Evolutionary conservation across 305 asterid genomes (phyloP), one percentile per base, ranked within the genome.

Genomic region (Fraxinus floribunda): DNA sequence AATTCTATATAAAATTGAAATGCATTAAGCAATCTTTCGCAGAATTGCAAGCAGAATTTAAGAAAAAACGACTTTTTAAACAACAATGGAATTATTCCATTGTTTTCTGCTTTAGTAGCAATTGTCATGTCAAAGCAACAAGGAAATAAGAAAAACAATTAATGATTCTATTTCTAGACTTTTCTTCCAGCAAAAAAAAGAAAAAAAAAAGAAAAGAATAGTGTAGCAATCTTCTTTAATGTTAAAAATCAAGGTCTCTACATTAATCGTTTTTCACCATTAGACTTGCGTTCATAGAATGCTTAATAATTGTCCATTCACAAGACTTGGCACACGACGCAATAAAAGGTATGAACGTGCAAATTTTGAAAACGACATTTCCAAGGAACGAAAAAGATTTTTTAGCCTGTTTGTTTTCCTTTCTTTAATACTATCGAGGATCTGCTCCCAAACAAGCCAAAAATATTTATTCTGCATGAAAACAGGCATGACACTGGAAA

Each of bases 21-120:
- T 86, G 83, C 86, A 85, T 78, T 87, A 38, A 76, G 77, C 83
- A 88, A 85, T 89, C 90, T 87, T 88, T 74, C 75, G 73, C 87
- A 80, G 83, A 79, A 83, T 73, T 78, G 83, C 80, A 44, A 39
- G 75, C 35, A 76, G 80, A 78, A 88, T 79, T 38, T 86, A 82
- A 79, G 91, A 89, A 87, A 87, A 64, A 85, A 81, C 77, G 38
- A 78, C 88, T 76, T 81, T 84, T 74, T 76, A 36, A 66, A 84
- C 84, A 82, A 86, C 46, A 82, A 79, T 72, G 80, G 90, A 88
- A 87, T 84, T 81, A 84, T 77, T 79, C 41, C 49, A 30, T 34
- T 84, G 16, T 49, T 62, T 78, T 80, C 80, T 46, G 49, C 79
- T 55, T 32, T 75, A 75, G 36, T 74, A 82, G 80, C 76, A 70